These are phyloP conservation scores for Xylaria castorea DNA, from an alignment of 495 filamentous ascomycete genomes.

Conservation along the genomic window DNA sequence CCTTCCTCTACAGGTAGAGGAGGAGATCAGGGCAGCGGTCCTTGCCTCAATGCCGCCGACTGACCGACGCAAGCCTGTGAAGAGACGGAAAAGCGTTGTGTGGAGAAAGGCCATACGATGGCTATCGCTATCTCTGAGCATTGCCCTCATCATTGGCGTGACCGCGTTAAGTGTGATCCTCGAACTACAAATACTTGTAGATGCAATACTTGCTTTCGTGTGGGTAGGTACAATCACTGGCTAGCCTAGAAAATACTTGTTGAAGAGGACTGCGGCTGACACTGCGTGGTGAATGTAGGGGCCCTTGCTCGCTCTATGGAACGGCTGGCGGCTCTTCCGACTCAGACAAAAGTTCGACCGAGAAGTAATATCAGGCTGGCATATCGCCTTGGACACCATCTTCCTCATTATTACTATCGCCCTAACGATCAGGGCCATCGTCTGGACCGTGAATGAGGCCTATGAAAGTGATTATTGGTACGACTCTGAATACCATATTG, in stretches of 20 bases:
- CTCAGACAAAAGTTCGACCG: constrained; percentile 10
- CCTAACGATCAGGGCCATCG: background rate
- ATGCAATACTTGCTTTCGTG: constrained; percentile 2
- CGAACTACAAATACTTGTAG: background rate
- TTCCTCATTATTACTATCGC: background rate
- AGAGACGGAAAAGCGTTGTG: background rate
- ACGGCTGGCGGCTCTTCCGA: constrained; percentile 15
- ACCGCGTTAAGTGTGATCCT: background rate
- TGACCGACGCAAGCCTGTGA: background rate
- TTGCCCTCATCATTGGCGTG: constrained; percentile 5
- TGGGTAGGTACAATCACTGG: background rate
- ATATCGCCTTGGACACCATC: background rate
- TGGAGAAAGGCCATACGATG: constrained; percentile 2
- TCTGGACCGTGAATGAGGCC: background rate
- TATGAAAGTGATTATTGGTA: background rate
- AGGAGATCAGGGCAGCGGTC: constrained; percentile 15
- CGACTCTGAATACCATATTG: background rate
- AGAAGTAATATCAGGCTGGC: constrained; percentile 17
- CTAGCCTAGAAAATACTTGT: background rate
- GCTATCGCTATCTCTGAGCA: background rate
- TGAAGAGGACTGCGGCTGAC: background rate
- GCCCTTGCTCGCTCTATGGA: constrained; percentile 13
- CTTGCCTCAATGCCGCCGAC: background rate
- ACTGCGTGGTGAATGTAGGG: background rate
- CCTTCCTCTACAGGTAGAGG: constrained; percentile 1